These are phyloP conservation scores for Chlorella sp. DNA, from an alignment of 139 green algal genomes.

Conservation along the genomic window DNA sequence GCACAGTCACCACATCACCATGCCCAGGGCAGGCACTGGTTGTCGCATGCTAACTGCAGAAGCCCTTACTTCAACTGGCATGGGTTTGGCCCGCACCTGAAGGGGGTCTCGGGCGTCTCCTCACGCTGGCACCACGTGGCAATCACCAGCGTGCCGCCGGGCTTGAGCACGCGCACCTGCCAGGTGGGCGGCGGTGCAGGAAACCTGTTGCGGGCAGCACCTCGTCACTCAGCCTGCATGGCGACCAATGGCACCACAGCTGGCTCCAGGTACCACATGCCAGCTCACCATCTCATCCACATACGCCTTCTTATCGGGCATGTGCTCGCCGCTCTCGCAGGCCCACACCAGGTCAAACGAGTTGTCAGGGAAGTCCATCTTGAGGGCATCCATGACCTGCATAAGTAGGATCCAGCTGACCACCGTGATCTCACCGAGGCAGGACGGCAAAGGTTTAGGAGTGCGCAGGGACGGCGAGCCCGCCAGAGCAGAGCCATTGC, in stretches of 20 bases:
- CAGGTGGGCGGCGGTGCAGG: not conserved
- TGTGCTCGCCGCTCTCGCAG: conserved; percentile 98
- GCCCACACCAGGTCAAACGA: conserved; percentile 98
- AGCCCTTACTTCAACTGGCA: too few relatives aligned
- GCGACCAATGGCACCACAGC: too few relatives aligned
- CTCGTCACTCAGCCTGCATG: too few relatives aligned
- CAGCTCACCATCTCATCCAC: conserved; percentile 87
- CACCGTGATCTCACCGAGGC: too few relatives aligned
- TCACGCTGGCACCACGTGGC: conserved; percentile 97
- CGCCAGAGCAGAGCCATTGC: too few relatives aligned
- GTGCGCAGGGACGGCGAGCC: too few relatives aligned
- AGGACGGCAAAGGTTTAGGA: too few relatives aligned
- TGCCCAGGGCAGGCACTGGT: not conserved
- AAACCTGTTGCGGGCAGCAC: too few relatives aligned
- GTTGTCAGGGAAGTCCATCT: conserved; percentile 90
- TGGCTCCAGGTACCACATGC: too few relatives aligned
- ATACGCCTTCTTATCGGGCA: conserved; percentile 98
- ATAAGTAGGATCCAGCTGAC: too few relatives aligned
- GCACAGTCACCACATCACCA: not conserved
- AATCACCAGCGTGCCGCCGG: conserved; percentile 85
- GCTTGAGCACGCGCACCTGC: conserved; percentile 83
- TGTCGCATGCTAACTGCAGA: too few relatives aligned
- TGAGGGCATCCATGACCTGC: conserved; percentile 96
- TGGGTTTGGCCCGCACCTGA: conserved; percentile 51
- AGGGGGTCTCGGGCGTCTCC: conserved; percentile 60